Base-by-base conservation (phyloP, 257 asterid species). In the Osmanthus fragrans region DNA sequence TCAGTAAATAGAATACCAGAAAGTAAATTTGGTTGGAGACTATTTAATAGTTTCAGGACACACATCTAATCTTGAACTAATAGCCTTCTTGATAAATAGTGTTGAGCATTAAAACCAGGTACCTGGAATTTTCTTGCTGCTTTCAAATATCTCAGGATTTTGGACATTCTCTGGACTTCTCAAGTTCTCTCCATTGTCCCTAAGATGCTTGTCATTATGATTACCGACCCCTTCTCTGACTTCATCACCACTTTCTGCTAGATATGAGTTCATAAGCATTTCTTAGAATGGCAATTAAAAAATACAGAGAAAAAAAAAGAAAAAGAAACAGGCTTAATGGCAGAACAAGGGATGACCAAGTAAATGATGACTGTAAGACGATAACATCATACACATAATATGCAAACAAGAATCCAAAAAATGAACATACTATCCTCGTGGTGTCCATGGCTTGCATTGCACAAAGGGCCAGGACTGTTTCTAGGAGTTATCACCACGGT, bases 41-140 rank as follows among this genome's bases (percentile, higher is more conserved):
- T 63, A 63, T 23, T 1, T 11, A 16, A 25, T 15, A 5, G 30
- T 4, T 29, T 29, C 11, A 76, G 36, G 72, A 25, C 11, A 77
- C 33, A 32, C 19, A 4, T 3, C 19, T 45, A 45, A 45, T 45
- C 19, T 45, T 45, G 9, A 56, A 42, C 60, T 25, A 4, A 42
- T 34, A 4, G 2, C 36, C 8, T 11, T 1, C 8, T 11, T 1
- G 6, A 69, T n/a, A 54, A 69, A 72, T n/a, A 49, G 27, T 69
- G 7, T 33, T 5, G 40, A 37, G 29, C n/a, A 64, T 40, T 45
- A 74, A 63, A 29, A 63, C 40, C 30, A 39, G 72, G 39, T 80
- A 91, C 94, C 96, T 23, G 88, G 65, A 80, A 36, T 73, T 5
- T 64, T 65, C 67, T 79, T 73, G 79, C 80, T 67, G 64, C 73